Evolutionary conservation across 257 asterid species (phyloP), one percentile per base, ranked within the genome.

Genomic region (Fraxinus quadrangulata): DNA sequence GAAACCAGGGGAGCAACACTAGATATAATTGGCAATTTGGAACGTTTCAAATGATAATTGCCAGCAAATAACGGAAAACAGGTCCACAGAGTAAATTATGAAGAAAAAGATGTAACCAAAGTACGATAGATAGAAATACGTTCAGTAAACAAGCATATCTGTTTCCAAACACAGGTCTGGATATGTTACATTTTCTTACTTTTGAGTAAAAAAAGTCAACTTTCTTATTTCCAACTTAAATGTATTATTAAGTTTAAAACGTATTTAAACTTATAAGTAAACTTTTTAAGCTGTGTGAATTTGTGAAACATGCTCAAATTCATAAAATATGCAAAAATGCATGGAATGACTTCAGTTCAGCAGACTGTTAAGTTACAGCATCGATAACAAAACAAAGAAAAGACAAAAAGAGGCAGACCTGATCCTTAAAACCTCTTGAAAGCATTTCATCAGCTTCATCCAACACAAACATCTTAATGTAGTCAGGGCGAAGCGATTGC

Each of bases 391-490:
- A 47, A 56, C 61, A 56, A 30, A 70, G 54, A 12, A 31, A 33
- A 70, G 34, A 33, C 26, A 23, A 40, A 42, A 40, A 45, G 30
- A 72, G 39, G 54, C 10, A 19, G 40, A 86, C 92, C 90, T 88
- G 92, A 83, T 88, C 92, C 77, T 88, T 88, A 75, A 88, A 88
- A 17, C 92, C 90, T 70, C 90, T 78, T 30, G 90, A 86, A 42
- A 88, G 87, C 92, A 88, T 88, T 77, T 88, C 92, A 79, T 88
- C 92, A 0, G 89, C 91, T 75, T 85, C 91, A 81, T 87, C 91
- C 86, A 87, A 77, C 26, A 84, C 92, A 83, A 88, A 88, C 83
- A 88, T 88, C 84, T 87, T 87, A 75, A 87, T 88, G 83, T 88
- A 75, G 74, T 88, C 90, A 72, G 92, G 86, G 39, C 90, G 87